phyloP scores from a whole-genome alignment of 306 rosid genomes.

The Datisca glomerata region DNA sequence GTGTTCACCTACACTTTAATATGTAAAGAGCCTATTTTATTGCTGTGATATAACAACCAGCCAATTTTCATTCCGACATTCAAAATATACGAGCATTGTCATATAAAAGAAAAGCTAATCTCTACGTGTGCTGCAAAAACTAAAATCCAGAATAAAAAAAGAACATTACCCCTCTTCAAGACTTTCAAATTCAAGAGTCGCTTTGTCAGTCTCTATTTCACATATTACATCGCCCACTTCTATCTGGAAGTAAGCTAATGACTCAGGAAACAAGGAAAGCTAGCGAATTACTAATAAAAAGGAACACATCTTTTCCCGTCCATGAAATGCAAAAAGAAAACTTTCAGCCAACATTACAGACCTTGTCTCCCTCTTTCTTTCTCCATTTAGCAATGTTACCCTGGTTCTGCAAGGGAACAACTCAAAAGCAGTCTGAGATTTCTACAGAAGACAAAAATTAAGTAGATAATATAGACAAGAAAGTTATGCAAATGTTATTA shows the following conservation, averaged over 20 bases:
- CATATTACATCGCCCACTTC: constrained; percentile 93
- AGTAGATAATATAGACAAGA: constrained; percentile 8
- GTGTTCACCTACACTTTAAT: too few relatives aligned
- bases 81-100: not conserved
- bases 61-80: too few relatives aligned
- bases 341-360: constrained; percentile 27
- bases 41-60: too few relatives aligned
- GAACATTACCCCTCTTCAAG: constrained; percentile 89
- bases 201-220: constrained; percentile 99
- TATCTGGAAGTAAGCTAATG: constrained; percentile 56
- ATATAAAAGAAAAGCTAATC: not conserved
- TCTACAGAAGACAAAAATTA: constrained; percentile 13
- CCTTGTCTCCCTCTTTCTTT: constrained; percentile 98
- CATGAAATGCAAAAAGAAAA: not conserved
- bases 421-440: constrained; percentile 7
- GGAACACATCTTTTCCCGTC: too few relatives aligned
- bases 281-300: not conserved
- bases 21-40: too few relatives aligned
- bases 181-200: constrained; percentile 83
- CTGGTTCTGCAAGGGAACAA: constrained; percentile 50
- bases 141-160: constrained; percentile 17
- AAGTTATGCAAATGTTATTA: constrained; percentile 22
- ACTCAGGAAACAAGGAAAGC: constrained; percentile 8
- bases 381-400: constrained; percentile 83
- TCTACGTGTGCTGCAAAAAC: constrained; percentile 5